Conservation (phyloP, 192 early-diverging fungal species). For the Gryganskiella cystojenkinii region DNA sequence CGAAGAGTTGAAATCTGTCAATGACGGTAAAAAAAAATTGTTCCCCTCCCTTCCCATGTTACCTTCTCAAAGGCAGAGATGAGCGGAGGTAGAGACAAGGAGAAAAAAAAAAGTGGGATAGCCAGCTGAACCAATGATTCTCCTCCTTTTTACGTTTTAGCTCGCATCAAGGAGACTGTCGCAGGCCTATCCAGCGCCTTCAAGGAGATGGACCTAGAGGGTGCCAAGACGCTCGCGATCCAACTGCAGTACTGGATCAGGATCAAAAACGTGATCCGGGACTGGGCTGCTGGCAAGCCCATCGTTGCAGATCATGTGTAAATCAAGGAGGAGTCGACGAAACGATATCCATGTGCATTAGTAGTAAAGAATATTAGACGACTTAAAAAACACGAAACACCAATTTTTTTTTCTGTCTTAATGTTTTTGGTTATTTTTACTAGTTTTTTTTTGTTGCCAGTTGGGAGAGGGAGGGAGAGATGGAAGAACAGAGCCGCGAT, state of each 20-base stretch:
- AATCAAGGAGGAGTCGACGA: no score
- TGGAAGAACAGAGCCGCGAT: no score
- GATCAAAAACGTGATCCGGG: conserved; percentile 62
- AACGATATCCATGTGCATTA: no score
- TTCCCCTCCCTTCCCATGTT: no score
- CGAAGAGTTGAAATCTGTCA: conserved; percentile 65
- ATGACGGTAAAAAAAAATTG: conserved; percentile 61
- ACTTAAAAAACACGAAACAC: neutral
- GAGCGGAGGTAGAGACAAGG: neutral
- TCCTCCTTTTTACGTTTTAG: conserved; percentile 36
- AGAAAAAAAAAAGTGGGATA: neutral
- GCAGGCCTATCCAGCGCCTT: conserved; percentile 66
- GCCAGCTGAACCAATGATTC: neutral
- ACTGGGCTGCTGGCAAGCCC: conserved; percentile 69
- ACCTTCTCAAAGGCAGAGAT: neutral
- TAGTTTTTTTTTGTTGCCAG: neutral
- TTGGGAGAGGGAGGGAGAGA: no score
- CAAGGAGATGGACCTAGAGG: conserved; percentile 55
- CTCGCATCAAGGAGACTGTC: conserved; percentile 58
- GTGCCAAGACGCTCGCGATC: conserved; percentile 72
- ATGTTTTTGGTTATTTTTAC: neutral
- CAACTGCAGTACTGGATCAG: conserved; percentile 85
- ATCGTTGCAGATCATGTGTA: conserved; percentile 64
- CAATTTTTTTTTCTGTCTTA: no score
- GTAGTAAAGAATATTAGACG: neutral